Evolutionary conservation across 768 basidiomycete genomes (phyloP), one percentile per base, ranked within the genome.

Genomic region (Kwoniella newhampshirensis): DNA sequence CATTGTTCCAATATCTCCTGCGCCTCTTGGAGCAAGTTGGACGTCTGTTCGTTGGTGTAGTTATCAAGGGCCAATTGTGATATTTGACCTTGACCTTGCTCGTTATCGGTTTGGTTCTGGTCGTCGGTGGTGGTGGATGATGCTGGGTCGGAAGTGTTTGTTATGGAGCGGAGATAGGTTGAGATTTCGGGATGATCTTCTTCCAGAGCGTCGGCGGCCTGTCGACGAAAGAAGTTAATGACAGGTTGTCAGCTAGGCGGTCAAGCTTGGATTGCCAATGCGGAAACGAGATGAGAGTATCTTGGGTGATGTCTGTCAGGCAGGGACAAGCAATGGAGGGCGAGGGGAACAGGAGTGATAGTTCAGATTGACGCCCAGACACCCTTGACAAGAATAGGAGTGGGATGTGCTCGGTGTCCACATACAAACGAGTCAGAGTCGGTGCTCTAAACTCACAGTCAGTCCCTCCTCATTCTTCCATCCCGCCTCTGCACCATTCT

Each of bases 31-130:
- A 91, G 83, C 57, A 91, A 80, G 18, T 80, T 79, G 26, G 82
- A 80, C 3, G 89, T 87, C 57, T 91, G 81, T 30, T 79, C 76
- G 66, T 89, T 86, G n/a, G 88, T 84, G 30, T 82, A 83, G 27
- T 77, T 76, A 57, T 91, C 83, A 74, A 88, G 85, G 20, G 81
- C 80, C 62, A 87, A 82, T 69, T 87, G 84, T 4, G 87, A 87
- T 1, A 81, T 59, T n/a, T 37, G 30, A 12, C 9, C 39, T 21
- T 51, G 51, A 15, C 4, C n/a, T 18, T 23, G 23, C 23, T 18
- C 35, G n/a, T 28, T 45, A 25, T 21, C 52, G 20, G 18, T 46
- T 17, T 2, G 28, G 28, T 28, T 23, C 30, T 35, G 11, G 17
- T 15, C 48, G 28, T n/a, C n/a, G n/a, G n/a, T 49, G 25, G 3